Evolutionary conservation across 2,329 filamentous ascomycete genomes (phyloP), one percentile per base, ranked within the genome.

Genomic region (Leptographium flavum): DNA sequence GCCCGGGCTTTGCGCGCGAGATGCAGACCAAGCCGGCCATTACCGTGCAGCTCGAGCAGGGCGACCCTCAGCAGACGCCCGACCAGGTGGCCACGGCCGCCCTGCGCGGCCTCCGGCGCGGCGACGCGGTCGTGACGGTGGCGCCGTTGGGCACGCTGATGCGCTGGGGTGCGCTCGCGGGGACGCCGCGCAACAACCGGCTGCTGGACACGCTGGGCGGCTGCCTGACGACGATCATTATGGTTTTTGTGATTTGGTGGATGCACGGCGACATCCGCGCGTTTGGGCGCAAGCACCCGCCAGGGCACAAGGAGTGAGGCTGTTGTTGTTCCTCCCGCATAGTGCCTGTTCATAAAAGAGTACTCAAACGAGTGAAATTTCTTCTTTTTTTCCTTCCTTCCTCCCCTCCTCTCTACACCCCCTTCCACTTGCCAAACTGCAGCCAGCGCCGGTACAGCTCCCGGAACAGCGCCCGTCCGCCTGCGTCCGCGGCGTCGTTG

Each of bases 121-220:
- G 90, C 0, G 70, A 92, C 22, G 90, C 85, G 60, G 71, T 86
- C 55, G 74, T 94, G 38, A 81, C 85, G 0, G 84, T 87, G 11
- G 81, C 78, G 48, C 76, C 80, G 50, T 58, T 94, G 39, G 85
- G 83, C 1, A 63, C 74, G 46, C 56, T 86, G 47, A 82, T 95
- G 77, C 78, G 81, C 53, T 81, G 73, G 57, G 66, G 66, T 23
- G 58, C 64, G 17, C 58, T 79, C 54, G 75, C 76, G 15, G 73
- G 74, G 3, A 68, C 68, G 15, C 63, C 67, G 42, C 67, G 76
- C 52, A 78, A 79, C 49, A 79, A 68, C 53, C 74, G 69, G 69
- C 14, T 82, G 15, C 39, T 76, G 36, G 80, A 83, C 57, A 75
- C 70, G 1, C 43, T 81, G 15, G 63, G 77, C 53, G 65, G 66